Percentiles rank a stretch among this genome's conserved stretches.
phyloP scores from a whole-genome alignment of 208 protist species.

The Acanthamoeba royreba region DNA sequence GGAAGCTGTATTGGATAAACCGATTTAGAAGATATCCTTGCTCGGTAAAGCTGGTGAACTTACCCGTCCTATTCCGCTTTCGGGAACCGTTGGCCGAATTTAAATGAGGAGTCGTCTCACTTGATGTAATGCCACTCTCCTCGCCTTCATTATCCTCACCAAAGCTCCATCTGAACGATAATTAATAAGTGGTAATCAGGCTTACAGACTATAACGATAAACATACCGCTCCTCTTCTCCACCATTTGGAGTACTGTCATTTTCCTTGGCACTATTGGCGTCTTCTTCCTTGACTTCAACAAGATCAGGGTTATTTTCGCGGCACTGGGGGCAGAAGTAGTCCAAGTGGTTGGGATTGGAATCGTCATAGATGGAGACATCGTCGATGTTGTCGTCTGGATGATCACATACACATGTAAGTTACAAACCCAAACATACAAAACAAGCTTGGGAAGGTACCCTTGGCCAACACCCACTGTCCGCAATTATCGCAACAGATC shows the following conservation, averaged over 20 bases:
- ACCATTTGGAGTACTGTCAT: not conserved
- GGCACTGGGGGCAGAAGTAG: constrained; percentile 23
- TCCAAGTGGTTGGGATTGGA: constrained; percentile 19
- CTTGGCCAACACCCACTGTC: constrained; percentile 6
- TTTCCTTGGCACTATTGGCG: not conserved
- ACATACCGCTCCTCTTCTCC: not conserved
- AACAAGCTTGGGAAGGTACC: not conserved
- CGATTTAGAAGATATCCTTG: not conserved
- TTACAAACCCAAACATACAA: not conserved
- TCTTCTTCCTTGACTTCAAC: not conserved
- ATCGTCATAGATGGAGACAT: constrained; percentile 27
- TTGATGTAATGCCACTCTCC: not conserved
- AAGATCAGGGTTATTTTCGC: not conserved
- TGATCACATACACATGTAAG: not conserved
- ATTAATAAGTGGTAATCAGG: no score
- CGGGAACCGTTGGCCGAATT: not conserved
- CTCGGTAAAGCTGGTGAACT: not conserved
- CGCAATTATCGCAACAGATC: constrained; percentile 34
- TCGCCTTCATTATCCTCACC: not conserved
- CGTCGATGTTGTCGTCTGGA: constrained; percentile 7
- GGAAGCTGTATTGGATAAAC: not conserved
- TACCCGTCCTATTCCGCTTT: not conserved
- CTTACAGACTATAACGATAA: no score
- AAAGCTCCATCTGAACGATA: no score
- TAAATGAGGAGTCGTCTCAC: not conserved